phyloP scores from a whole-genome alignment of 768 basidiomycete genomes.

The Macrolepiota albuminosa region DNA sequence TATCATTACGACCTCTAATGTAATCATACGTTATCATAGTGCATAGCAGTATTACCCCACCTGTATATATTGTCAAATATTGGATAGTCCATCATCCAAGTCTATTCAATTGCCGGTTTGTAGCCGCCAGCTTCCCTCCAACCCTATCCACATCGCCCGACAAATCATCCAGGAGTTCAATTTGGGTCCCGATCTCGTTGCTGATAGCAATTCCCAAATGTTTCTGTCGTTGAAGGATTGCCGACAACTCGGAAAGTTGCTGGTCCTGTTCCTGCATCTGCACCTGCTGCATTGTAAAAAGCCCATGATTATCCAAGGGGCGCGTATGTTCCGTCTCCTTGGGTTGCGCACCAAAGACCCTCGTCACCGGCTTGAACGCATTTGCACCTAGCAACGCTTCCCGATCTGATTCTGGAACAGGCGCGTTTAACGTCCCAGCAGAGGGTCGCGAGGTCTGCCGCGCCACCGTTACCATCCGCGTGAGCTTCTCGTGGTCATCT shows the following conservation, averaged over 20 bases:
- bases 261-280: constrained; percentile 83
- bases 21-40: constrained; percentile 12
- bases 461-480: constrained; percentile 78
- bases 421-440: constrained; percentile 24
- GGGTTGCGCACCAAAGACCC: constrained; percentile 76
- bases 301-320: constrained; percentile 78
- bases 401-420: constrained; percentile 53
- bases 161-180: constrained; percentile 80
- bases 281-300: constrained; percentile 73
- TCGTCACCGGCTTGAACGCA: constrained; percentile 46
- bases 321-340: constrained; percentile 84
- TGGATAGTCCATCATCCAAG: constrained; percentile 41
- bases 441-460: constrained; percentile 43
- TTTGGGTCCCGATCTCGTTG: constrained; percentile 78
- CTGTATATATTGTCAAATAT: constrained; percentile 3
- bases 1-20: constrained; percentile 13
- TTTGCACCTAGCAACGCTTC: constrained; percentile 55
- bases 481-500: constrained; percentile 88
- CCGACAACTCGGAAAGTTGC: constrained; percentile 74
- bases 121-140: constrained; percentile 69
- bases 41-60: constrained; percentile 5
- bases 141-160: constrained; percentile 72
- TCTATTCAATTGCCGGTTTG: constrained; percentile 80
- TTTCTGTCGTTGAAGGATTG: constrained; percentile 80
- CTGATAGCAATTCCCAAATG: constrained; percentile 85